phyloP scores from a whole-genome alignment of 495 filamentous ascomycete species.

The Tetracladium setigerum region DNA sequence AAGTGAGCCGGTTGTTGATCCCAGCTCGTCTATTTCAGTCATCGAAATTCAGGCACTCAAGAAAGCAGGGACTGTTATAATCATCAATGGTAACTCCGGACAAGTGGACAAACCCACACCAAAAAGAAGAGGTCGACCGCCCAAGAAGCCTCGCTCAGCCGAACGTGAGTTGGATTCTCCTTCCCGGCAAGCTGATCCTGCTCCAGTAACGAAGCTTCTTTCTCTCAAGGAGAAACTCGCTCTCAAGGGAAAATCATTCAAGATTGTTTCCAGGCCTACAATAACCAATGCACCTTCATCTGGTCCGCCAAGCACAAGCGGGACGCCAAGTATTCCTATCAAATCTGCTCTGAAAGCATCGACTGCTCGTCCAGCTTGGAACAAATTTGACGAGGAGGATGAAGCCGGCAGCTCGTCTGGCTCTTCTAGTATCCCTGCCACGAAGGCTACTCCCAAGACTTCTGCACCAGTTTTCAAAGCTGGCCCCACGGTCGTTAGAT shows the following conservation, averaged over 20 bases:
- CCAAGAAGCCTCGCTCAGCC: not conserved
- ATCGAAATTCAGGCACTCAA: too few species aligned
- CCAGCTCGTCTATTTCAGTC: too few species aligned
- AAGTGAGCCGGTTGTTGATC: too few species aligned
- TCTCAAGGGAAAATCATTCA: slow-evolving; percentile 16
- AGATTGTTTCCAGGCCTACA: slow-evolving; percentile 10
- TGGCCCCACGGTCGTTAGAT: slow-evolving; percentile 14
- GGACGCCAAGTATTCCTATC: not conserved
- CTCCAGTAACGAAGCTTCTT: slow-evolving; percentile 6
- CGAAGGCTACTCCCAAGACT: not conserved
- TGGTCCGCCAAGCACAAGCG: not conserved
- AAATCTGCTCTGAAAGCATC: slow-evolving; percentile 3
- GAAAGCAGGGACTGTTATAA: too few species aligned
- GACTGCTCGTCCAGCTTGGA: slow-evolving; percentile 4
- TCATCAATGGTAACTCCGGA: too few species aligned
- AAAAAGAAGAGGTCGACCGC: slow-evolving; percentile 16
- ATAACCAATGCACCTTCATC: not conserved
- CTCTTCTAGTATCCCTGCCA: too few species aligned
- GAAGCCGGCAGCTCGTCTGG: too few species aligned
- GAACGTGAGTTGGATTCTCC: not conserved
- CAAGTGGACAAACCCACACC: not conserved
- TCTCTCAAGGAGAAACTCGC: slow-evolving; percentile 17
- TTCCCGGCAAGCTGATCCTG: not conserved
- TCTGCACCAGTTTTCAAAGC: slow-evolving; percentile 4
- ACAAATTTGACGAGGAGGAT: not conserved